Evolutionary conservation across 2,329 filamentous ascomycete species (phyloP), one percentile per base, ranked within the genome.

Genomic region (Ophiostoma montium): DNA sequence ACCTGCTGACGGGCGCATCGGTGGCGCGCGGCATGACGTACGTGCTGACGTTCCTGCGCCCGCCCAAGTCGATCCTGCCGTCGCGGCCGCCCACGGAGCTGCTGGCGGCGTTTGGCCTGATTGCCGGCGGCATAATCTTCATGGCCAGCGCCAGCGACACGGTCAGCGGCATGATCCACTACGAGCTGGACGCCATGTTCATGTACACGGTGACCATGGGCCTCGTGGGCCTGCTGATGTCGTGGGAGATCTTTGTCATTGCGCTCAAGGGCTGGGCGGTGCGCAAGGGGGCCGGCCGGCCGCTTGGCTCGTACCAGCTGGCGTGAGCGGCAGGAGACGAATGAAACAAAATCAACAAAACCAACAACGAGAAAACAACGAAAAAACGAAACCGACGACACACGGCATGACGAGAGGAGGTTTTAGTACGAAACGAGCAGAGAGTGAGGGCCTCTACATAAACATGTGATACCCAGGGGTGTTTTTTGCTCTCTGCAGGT

Each of bases 191-290:
- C 60, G 86, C 86, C 54, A 95, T 95, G 88, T 92, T 95, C 64
- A 78, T 87, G 53, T 94, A 95, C 65, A 95, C 87, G 0, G 76
- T 95, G 32, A 84, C 80, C 10, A 84, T 94, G 76, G 90, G 89
- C 2, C 62, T 94, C 7, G 85, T 87, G 1, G 83, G 82, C 2
- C 71, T 95, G 46, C 65, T 94, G 47, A 90, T 95, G 84, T 81
- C 88, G 0, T 95, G 86, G 80, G 75, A 84, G 48, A 75, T 94
- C 18, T 60, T 88, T 27, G 69, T 84, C 11, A 76, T 95, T 52
- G 83, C 87, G 23, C 67, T 95, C 61, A 95, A 95, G 66, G 89
- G 88, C 23, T 94, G 87, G 87, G 87, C 86, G 5, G 65, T 77
- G 15, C 68, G 72, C 46, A 66, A 61, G 48, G 73, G 76, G 58